phyloP scores from a whole-genome alignment of 768 basidiomycete genomes.

The Amanita muscaria region DNA sequence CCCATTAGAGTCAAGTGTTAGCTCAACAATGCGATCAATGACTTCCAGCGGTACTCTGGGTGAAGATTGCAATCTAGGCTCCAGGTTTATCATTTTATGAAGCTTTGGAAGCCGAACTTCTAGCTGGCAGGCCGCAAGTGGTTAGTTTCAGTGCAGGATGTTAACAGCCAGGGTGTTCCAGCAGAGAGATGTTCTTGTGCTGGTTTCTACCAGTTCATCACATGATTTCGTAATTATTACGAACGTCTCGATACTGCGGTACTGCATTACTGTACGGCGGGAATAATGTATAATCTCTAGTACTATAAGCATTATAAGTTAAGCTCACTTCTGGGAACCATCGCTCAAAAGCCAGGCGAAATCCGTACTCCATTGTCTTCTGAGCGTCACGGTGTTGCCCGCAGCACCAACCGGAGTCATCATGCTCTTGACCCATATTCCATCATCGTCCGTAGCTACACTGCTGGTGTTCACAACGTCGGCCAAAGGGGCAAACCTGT shows the following conservation, averaged over 20 bases:
- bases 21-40: slow-evolving; percentile 26
- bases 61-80: slow-evolving; percentile 11
- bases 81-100: no score
- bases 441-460: background rate
- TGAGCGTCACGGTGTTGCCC: background rate
- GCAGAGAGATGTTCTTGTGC: no score
- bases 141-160: no score
- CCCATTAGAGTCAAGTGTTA: slow-evolving; percentile 14
- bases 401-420: background rate
- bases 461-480: background rate
- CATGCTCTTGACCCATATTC: background rate
- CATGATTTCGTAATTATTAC: no score
- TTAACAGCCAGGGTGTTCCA: no score
- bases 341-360: slow-evolving; percentile 22
- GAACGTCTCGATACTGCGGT: no score
- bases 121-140: no score
- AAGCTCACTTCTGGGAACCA: slow-evolving; percentile 10
- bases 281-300: no score
- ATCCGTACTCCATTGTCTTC: background rate
- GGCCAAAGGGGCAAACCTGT: background rate
- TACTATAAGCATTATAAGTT: background rate
- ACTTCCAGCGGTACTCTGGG: slow-evolving; percentile 29
- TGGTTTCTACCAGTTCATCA: no score
- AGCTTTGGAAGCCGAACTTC: no score
- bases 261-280: no score